These are phyloP conservation scores for Podaxis sp. DNA, from an alignment of 768 basidiomycete species.

Conservation along the genomic window DNA sequence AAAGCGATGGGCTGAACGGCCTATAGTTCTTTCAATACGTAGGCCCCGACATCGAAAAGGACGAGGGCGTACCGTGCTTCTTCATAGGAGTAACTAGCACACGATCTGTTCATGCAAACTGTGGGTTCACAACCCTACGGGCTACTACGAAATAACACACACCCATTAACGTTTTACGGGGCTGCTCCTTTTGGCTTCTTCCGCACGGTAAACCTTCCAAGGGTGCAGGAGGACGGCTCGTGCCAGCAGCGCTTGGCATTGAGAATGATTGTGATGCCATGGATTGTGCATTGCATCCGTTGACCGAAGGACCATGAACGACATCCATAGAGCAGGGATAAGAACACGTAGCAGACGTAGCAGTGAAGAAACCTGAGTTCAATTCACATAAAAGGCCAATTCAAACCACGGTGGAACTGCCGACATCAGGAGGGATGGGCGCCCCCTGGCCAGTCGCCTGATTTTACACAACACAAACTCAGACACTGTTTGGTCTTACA, in stretches of 20 bases:
- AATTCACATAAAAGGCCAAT: not conserved
- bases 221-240: not conserved
- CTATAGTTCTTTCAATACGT: not conserved
- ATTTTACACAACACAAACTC: not conserved
- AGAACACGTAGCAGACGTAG: not conserved
- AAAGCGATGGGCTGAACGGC: not conserved
- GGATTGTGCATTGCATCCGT: not conserved
- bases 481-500: not conserved
- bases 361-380: not conserved
- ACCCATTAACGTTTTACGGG: slow-evolving; percentile 16
- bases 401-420: not conserved
- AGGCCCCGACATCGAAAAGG: not conserved
- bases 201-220: not conserved
- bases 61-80: slow-evolving; percentile 16
- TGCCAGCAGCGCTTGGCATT: not conserved
- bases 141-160: not conserved
- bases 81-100: slow-evolving; percentile 15
- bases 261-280: not conserved
- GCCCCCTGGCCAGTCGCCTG: not conserved
- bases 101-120: slow-evolving; percentile 8
- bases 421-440: not conserved
- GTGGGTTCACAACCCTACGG: not conserved
- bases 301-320: not conserved
- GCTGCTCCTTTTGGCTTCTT: not conserved
- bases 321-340: not conserved